phyloP scores from a whole-genome alignment of 352 stramenopile species.

The Phytophthora litchii region DNA sequence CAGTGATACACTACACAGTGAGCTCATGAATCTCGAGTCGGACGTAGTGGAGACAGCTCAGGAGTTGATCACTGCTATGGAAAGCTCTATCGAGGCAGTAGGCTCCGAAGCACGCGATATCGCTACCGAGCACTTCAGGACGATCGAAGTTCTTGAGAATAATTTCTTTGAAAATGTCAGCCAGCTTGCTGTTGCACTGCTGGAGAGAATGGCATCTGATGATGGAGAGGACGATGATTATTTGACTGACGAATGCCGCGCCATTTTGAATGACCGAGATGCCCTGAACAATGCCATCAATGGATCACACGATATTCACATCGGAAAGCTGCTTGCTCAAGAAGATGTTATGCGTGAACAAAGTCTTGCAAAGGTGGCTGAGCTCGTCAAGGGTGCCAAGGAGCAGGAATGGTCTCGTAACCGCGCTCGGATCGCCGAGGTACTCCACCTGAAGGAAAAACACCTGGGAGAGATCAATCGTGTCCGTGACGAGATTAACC shows the following conservation, averaged over 20 bases:
- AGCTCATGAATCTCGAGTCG: conserved; percentile 91
- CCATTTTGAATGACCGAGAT: conserved; percentile 82
- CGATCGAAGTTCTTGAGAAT: conserved; percentile 91
- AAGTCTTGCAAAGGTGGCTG: conserved; percentile 73
- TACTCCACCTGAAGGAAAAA: conserved; percentile 79
- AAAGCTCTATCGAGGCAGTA: conserved; percentile 67
- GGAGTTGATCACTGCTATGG: conserved; percentile 66
- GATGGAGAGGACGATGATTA: conserved; percentile 84
- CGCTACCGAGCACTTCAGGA: conserved; percentile 86
- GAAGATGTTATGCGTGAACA: conserved; percentile 88
- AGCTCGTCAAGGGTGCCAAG: conserved; percentile 64
- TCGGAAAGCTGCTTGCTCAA: conserved; percentile 86
- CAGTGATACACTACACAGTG: conserved; percentile 85
- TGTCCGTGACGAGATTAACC: conserved; percentile 77
- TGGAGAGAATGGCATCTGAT: conserved; percentile 79
- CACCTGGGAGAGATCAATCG: conserved; percentile 62
- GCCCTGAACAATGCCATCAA: conserved; percentile 90
- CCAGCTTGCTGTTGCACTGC: conserved; percentile 73
- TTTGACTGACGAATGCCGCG: conserved; percentile 77
- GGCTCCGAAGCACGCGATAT: conserved; percentile 68
- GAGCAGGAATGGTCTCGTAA: conserved; percentile 80
- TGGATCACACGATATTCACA: conserved; percentile 92
- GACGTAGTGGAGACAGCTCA: conserved; percentile 80
- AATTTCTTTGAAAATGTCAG: conserved; percentile 90
- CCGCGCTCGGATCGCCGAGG: conserved; percentile 69